A percentile compares a stretch with the other conserved stretches of the same genome.
Evolutionary conservation across 2,329 filamentous ascomycete species (phyloP).

Genomic region (Zymoseptoria tritici): DNA sequence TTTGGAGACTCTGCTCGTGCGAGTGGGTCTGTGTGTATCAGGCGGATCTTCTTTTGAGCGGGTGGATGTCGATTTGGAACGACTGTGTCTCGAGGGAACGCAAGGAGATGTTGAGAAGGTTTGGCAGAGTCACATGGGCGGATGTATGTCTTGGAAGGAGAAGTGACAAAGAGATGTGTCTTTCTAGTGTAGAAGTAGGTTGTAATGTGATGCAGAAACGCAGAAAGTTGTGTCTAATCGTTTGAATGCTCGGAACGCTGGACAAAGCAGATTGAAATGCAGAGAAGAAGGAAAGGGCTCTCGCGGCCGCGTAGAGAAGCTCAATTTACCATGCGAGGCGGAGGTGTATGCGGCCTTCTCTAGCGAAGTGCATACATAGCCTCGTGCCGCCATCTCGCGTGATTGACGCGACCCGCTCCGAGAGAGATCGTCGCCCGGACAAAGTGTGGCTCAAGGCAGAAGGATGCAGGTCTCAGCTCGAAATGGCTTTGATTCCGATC

Average conservation of each 20-base stretch:
- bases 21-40: background rate
- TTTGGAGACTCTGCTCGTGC: background rate
- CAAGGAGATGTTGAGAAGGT: conserved; percentile 3
- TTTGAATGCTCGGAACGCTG: background rate
- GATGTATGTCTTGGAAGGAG: conserved; percentile 13
- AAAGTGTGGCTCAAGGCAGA: background rate
- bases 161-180: conserved; percentile 2
- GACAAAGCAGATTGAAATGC: background rate
- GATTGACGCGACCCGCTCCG: background rate
- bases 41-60: background rate
- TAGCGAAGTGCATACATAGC: background rate
- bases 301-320: background rate
- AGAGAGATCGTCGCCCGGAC: background rate
- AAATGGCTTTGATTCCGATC: background rate
- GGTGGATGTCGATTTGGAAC: background rate
- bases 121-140: conserved; percentile 12
- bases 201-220: conserved; percentile 8
- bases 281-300: background rate
- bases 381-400: background rate
- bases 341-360: background rate
- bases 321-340: background rate
- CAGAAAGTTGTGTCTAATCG: background rate
- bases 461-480: background rate
- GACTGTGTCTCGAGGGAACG: conserved; percentile 2
- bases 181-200: conserved; percentile 3